A percentile compares a stretch with the other conserved stretches of the same genome.
phyloP scores from a whole-genome alignment of 495 filamentous ascomycete species.

The Astrothelium macrocarpum region DNA sequence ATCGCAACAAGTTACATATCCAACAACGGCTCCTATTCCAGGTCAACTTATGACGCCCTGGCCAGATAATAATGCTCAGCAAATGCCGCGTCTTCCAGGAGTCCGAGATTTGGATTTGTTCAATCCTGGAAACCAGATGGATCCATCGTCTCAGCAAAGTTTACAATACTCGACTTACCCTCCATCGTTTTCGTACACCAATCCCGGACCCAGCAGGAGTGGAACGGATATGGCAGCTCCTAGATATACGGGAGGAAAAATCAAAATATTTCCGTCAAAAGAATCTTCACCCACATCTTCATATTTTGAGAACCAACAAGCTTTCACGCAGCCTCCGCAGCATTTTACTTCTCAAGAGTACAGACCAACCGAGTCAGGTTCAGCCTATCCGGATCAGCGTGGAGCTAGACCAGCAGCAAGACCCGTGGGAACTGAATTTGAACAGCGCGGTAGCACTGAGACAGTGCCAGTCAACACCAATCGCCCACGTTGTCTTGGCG shows the following conservation, averaged over 20 bases:
- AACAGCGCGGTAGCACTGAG: background rate
- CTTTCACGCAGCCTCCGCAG: background rate
- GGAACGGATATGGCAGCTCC: background rate
- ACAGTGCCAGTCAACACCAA: background rate
- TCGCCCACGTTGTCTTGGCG: background rate
- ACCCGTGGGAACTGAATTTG: background rate
- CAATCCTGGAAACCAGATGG: background rate
- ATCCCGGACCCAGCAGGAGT: background rate
- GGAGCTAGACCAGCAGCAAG: background rate
- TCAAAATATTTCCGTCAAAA: background rate
- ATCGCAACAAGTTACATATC: background rate
- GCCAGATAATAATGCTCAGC: background rate
- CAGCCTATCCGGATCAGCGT: background rate
- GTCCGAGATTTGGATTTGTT: background rate
- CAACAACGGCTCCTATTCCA: background rate
- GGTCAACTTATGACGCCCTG: background rate
- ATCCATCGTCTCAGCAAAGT: background rate
- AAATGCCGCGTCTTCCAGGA: background rate
- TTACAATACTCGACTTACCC: background rate
- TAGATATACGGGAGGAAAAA: background rate
- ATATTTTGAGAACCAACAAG: background rate
- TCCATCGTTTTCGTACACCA: background rate
- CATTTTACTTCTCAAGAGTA: background rate
- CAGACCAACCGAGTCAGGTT: background rate
- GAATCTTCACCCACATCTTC: background rate